Percentiles rank a stretch among this genome's conserved stretches.
Evolutionary conservation across 2,329 filamentous ascomycete genomes (phyloP).

Genomic region (Hawksworthiomyces lignivorus): DNA sequence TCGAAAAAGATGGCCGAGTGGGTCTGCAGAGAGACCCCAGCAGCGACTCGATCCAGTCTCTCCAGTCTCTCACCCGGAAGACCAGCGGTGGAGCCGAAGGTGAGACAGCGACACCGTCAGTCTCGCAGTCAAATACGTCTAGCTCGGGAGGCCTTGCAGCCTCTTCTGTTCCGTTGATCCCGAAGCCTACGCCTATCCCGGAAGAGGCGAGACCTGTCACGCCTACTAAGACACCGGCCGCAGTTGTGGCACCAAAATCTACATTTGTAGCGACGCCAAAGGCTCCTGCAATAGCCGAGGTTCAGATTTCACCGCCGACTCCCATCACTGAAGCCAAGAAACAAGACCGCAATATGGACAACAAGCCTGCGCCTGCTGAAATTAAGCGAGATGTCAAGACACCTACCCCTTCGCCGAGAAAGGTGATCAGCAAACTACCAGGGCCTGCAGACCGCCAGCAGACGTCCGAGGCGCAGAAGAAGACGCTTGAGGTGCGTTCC

Average conservation of each 20-base stretch:
- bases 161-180: too few relatives aligned
- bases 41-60: slow-evolving; percentile 32
- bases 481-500: not conserved
- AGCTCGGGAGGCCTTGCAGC: too few relatives aligned
- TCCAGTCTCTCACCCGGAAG: slow-evolving; percentile 27
- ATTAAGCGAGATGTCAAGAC: slow-evolving; percentile 4
- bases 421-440: not conserved
- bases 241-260: not conserved
- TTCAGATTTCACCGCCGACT: not conserved
- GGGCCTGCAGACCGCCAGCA: not conserved
- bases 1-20: slow-evolving; percentile 57
- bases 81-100: slow-evolving; percentile 30
- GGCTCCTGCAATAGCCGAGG: not conserved
- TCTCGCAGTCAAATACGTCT: not conserved
- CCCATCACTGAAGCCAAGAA: not conserved
- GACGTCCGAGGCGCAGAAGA: not conserved
- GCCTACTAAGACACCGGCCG: not conserved
- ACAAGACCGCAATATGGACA: too few relatives aligned
- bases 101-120: slow-evolving; percentile 28
- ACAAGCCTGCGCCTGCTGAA: not conserved
- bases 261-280: not conserved
- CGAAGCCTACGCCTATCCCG: not conserved
- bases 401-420: not conserved
- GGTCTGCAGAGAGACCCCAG: slow-evolving; percentile 41
- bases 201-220: slow-evolving; percentile 2